Conservation (phyloP, 1,284 basidiomycete genomes). For the Rhodotorula sp. region DNA sequence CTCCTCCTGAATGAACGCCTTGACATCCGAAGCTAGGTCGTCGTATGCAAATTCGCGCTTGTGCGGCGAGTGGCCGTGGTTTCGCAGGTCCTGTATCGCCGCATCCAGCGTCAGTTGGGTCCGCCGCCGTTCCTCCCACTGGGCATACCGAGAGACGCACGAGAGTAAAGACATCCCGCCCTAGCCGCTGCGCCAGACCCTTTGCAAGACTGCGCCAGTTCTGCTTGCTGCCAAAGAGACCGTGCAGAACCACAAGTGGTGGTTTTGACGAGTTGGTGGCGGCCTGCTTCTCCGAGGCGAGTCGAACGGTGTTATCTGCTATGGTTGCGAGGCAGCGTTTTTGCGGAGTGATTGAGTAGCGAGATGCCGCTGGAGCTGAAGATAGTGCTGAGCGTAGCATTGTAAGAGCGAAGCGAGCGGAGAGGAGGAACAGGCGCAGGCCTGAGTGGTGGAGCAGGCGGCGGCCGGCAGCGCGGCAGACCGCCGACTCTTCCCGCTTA, state of each 20-base stretch:
- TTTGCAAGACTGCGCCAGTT: constrained; percentile 74
- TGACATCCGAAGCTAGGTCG: constrained; percentile 62
- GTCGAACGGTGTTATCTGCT: constrained; percentile 5
- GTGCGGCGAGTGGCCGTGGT: constrained; percentile 78
- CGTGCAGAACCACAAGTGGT: constrained; percentile 44
- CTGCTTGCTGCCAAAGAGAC: constrained; percentile 64
- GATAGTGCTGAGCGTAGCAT: too few relatives aligned
- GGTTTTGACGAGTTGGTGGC: constrained; percentile 7
- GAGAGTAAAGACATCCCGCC: constrained; percentile 68
- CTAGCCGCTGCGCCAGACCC: constrained; percentile 60
- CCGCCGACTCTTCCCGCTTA: too few relatives aligned
- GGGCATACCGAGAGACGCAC: constrained; percentile 51
- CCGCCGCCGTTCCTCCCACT: neutral
- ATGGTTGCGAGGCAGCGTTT: too few relatives aligned
- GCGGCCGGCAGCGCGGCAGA: too few relatives aligned
- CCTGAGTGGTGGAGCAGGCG: too few relatives aligned
- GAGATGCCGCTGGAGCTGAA: too few relatives aligned
- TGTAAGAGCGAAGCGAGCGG: too few relatives aligned
- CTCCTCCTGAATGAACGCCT: constrained; percentile 51
- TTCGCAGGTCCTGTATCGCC: constrained; percentile 68
- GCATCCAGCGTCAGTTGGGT: neutral
- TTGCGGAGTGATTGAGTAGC: too few relatives aligned
- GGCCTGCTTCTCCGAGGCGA: constrained; percentile 20
- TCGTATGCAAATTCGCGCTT: constrained; percentile 65
- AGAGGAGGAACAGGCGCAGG: too few relatives aligned